Evolutionary conservation across 2,329 filamentous ascomycete species (phyloP), one percentile per base, ranked within the genome.

Genomic region (Malbranchea zuffiana): DNA sequence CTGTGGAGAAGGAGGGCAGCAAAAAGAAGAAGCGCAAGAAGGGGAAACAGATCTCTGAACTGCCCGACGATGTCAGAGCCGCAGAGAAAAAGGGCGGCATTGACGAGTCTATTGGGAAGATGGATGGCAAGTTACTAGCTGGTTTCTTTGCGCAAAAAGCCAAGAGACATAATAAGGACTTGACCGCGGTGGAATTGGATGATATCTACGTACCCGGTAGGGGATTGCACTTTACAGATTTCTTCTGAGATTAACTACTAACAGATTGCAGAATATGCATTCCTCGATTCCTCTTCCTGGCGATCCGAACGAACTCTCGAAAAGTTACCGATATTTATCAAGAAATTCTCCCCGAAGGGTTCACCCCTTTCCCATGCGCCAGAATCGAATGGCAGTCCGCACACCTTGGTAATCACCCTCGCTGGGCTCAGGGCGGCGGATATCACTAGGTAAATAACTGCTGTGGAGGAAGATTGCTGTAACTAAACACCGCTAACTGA

Each of bases 351-450:
- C 1, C 67, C 67, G 16, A 71, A 75, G 33, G 68, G 72, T 1
- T 66, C 68, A 38, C 70, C 66, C 38, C 66, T 94, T 13, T 70
- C 69, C 1, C 69, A 74, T 37, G 72, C 82, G 1, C 72, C 82
- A 0, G 73, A 80, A 61, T 68, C 76, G 50, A 78, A 78, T 26
- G 82, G 81, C 4, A 67, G 76, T 1, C 82, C 82, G 20, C 90
- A 96, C 58, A 96, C 88, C 1, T 69, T 98, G 37, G 75, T 98
- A 23, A 73, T 98, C n/a, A 77, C 87, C 8, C 75, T 76, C 6
- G 85, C 87, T 4, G 90, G 85, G 0, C 67, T 95, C 39, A 72
- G 90, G 51, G 86, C 90, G 3, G 86, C 88, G 11, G 83, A 96
- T 53, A 63, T 95, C 31, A 78, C 82, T 18, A 74, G 80, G 78